Percentiles rank a stretch among this genome's conserved stretches.
These are phyloP conservation scores for Podospora pseudoanserina DNA, from an alignment of 495 filamentous ascomycete species.

Conservation along the genomic window DNA sequence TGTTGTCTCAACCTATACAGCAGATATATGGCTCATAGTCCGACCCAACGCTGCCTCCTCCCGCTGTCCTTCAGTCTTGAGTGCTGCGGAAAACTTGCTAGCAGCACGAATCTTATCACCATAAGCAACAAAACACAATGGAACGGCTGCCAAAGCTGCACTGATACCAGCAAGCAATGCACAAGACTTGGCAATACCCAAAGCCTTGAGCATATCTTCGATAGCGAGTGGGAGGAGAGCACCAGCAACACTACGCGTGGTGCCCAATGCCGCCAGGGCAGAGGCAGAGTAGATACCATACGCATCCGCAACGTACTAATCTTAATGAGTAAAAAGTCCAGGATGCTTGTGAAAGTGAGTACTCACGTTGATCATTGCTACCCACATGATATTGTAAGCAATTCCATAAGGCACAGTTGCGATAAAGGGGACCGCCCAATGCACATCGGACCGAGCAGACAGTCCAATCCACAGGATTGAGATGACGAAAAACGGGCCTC, in stretches of 20 bases:
- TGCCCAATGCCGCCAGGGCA: conserved; percentile 58
- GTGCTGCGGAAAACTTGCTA: conserved; percentile 20
- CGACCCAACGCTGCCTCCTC: conserved; percentile 4
- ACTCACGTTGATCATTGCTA: conserved; percentile 54
- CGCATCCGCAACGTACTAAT: conserved; percentile 61
- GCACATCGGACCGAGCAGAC: conserved; percentile 52
- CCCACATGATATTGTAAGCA: conserved; percentile 63
- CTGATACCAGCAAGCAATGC: conserved; percentile 28
- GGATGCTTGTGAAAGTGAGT: neutral
- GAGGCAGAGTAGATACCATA: conserved; percentile 65
- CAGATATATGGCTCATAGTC: conserved; percentile 19
- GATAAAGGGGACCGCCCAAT: conserved; percentile 59
- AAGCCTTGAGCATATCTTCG: conserved; percentile 24
- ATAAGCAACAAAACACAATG: conserved; percentile 29
- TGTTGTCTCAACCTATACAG: conserved; percentile 7
- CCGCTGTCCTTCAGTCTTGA: conserved; percentile 9
- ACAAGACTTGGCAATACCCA: conserved; percentile 30
- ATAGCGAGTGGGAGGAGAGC: conserved; percentile 48
- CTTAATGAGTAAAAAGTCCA: neutral
- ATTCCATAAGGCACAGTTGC: conserved; percentile 61
- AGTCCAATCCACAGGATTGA: conserved; percentile 67
- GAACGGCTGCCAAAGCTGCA: conserved; percentile 24
- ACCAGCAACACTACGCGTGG: conserved; percentile 54
- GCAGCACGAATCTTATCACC: conserved; percentile 23
- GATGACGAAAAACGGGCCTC: conserved; percentile 56